Percentiles rank a stretch among this genome's conserved stretches.
Conservation (phyloP, 371 early-diverging fungal species). For the Umbelopsis sp. region DNA sequence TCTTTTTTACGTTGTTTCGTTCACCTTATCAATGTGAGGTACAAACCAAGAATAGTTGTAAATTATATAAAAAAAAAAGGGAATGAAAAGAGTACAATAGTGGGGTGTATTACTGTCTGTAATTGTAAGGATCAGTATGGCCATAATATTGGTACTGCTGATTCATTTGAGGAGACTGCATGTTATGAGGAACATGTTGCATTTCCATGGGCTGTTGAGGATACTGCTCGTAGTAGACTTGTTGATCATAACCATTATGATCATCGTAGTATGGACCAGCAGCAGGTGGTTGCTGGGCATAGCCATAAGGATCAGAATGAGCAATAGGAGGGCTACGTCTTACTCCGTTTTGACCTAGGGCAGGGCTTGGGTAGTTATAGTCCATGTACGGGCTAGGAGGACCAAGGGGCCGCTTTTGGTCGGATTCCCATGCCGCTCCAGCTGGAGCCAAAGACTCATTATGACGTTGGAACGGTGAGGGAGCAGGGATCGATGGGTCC, state of each 20-base stretch:
- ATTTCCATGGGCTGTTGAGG: conserved; percentile 15
- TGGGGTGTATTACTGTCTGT: conserved; percentile 5
- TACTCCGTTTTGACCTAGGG: conserved; percentile 15
- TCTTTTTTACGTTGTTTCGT: background rate
- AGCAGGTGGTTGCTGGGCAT: conserved; percentile 9
- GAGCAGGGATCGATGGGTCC: conserved; percentile 15
- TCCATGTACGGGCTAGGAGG: conserved; percentile 15
- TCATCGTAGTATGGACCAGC: conserved; percentile 14
- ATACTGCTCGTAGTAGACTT: conserved; percentile 12
- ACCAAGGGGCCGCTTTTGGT: conserved; percentile 14
- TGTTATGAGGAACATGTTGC: conserved; percentile 9
- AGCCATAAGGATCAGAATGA: background rate
- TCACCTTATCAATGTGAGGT: too few relatives aligned
- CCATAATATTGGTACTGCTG: conserved; percentile 15
- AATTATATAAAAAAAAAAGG: background rate
- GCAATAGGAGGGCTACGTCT: conserved; percentile 16
- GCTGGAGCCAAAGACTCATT: conserved; percentile 13
- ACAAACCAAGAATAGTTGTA: background rate
- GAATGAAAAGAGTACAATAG: background rate
- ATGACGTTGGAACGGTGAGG: conserved; percentile 15
- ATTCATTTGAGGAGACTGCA: conserved; percentile 15
- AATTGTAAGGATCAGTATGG: conserved; percentile 16
- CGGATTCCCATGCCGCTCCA: conserved; percentile 8
- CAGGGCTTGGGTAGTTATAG: conserved; percentile 18
- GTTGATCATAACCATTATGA: conserved; percentile 9